Conservation (phyloP, 371 early-diverging fungal species). For the Thermomucor indicae-seudaticae region DNA sequence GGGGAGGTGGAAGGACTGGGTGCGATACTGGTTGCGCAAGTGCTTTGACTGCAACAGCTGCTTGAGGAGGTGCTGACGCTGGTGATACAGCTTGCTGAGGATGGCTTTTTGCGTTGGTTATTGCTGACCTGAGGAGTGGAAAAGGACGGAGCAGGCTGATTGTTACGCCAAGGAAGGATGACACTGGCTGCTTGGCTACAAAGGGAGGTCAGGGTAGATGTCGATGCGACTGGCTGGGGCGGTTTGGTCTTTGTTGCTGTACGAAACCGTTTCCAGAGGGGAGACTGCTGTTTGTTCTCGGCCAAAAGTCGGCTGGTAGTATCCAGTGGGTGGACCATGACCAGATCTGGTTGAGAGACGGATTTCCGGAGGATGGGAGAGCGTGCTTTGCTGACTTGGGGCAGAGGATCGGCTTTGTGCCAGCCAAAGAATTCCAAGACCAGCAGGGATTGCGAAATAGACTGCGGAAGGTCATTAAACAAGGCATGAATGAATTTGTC, state of each 20-base stretch:
- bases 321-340: background rate
- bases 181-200: slow-evolving; percentile 2
- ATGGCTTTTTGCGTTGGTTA: background rate
- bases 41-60: background rate
- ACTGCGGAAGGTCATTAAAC: slow-evolving; percentile 14
- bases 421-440: slow-evolving; percentile 31
- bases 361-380: slow-evolving; percentile 4
- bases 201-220: slow-evolving; percentile 9
- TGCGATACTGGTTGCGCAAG: slow-evolving; percentile 3
- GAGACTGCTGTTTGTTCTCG: background rate
- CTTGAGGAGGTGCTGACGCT: background rate
- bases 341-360: slow-evolving; percentile 9
- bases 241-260: background rate
- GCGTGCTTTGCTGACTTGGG: slow-evolving; percentile 4
- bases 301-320: background rate
- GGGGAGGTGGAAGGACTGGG: slow-evolving; percentile 15
- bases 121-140: background rate
- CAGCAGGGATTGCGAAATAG: slow-evolving; percentile 17
- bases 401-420: slow-evolving; percentile 10
- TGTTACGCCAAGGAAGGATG: slow-evolving; percentile 12
- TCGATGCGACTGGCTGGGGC: background rate
- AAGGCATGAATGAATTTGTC: slow-evolving; percentile 19
- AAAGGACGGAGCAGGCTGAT: background rate
- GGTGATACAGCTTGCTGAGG: background rate
- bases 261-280: background rate